A percentile compares a stretch with the other conserved stretches of the same genome.
Conservation (phyloP, 768 basidiomycete genomes). For the Cystofilobasidium bisporidii region DNA sequence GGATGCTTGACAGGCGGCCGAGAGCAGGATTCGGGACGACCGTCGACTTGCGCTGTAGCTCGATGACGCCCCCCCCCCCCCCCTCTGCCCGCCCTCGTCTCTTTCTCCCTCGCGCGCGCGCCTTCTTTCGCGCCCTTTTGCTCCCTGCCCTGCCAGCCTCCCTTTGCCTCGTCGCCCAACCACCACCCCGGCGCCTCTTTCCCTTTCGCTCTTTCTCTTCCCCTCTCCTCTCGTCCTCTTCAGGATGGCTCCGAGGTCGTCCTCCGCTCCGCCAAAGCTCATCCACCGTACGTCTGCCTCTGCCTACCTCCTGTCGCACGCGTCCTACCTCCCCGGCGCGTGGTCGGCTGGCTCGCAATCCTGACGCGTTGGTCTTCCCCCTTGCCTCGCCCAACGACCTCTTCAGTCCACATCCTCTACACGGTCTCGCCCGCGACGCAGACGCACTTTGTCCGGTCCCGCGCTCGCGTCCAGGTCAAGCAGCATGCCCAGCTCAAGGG, state of each 20-base stretch:
- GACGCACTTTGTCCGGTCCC: conserved; percentile 18
- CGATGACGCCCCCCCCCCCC: too few relatives aligned
- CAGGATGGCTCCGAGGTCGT: conserved; percentile 8
- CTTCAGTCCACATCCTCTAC: conserved; percentile 19
- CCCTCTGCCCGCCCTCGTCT: too few relatives aligned
- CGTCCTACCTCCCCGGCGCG: not conserved
- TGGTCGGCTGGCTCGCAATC: not conserved
- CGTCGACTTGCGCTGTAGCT: too few relatives aligned
- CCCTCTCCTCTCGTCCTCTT: not conserved
- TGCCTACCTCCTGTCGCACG: too few relatives aligned
- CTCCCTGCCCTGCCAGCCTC: too few relatives aligned
- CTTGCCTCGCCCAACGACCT: not conserved
- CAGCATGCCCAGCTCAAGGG: conserved; percentile 16
- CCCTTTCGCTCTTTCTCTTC: not conserved
- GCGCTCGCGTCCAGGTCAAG: conserved; percentile 11
- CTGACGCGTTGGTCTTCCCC: conserved; percentile 1
- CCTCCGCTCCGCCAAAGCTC: not conserved
- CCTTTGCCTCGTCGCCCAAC: too few relatives aligned
- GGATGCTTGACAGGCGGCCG: too few relatives aligned
- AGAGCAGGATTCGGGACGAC: too few relatives aligned
- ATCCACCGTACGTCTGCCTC: conserved; percentile 1
- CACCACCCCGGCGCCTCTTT: too few relatives aligned
- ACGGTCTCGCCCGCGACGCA: conserved; percentile 12
- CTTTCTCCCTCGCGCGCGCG: too few relatives aligned
- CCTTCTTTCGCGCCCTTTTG: too few relatives aligned